These are phyloP conservation scores for Arthrobotrys musiformis DNA, from an alignment of 2,329 filamentous ascomycete genomes.

Conservation along the genomic window DNA sequence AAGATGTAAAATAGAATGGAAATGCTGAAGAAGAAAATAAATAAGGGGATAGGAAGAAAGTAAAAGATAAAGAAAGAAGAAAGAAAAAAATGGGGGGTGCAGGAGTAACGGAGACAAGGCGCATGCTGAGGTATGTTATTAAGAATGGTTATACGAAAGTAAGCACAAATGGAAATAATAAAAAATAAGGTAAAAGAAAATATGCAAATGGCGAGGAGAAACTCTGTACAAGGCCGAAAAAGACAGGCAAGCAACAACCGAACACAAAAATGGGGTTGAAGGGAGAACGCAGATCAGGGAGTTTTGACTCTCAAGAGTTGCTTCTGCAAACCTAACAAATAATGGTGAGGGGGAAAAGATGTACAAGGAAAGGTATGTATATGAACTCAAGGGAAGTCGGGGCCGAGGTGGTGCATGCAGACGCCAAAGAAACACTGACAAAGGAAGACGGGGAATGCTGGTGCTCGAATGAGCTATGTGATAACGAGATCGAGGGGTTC, in stretches of 20 bases:
- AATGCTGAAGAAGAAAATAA: neutral
- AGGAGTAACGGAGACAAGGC: neutral
- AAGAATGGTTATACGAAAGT: slow-evolving; percentile 35
- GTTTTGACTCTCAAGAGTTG: slow-evolving; percentile 3
- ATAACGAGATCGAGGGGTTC: slow-evolving; percentile 23
- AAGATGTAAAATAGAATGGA: slow-evolving; percentile 33
- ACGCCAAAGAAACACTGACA: slow-evolving; percentile 54
- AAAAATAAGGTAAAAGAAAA: slow-evolving; percentile 1
- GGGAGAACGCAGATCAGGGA: neutral
- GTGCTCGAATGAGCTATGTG: slow-evolving; percentile 33
- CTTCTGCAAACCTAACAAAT: slow-evolving; percentile 6
- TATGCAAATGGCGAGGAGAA: slow-evolving; percentile 39
- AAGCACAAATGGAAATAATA: slow-evolving; percentile 10
- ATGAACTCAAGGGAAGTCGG: slow-evolving; percentile 50
- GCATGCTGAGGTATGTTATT: slow-evolving; percentile 41
- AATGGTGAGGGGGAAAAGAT: slow-evolving; percentile 44
- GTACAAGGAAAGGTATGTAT: slow-evolving; percentile 54
- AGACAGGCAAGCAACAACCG: slow-evolving; percentile 27
- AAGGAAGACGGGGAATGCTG: slow-evolving; percentile 39
- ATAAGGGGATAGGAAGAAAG: neutral
- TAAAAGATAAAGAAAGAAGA: slow-evolving; percentile 2
- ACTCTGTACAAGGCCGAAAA: slow-evolving; percentile 47
- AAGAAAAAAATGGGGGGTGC: neutral
- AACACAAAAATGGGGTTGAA: slow-evolving; percentile 8
- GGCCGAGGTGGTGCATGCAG: slow-evolving; percentile 54